Evolutionary conservation across 2,329 filamentous ascomycete species (phyloP), one percentile per base, ranked within the genome.

Genomic region (Cadophora malorum): DNA sequence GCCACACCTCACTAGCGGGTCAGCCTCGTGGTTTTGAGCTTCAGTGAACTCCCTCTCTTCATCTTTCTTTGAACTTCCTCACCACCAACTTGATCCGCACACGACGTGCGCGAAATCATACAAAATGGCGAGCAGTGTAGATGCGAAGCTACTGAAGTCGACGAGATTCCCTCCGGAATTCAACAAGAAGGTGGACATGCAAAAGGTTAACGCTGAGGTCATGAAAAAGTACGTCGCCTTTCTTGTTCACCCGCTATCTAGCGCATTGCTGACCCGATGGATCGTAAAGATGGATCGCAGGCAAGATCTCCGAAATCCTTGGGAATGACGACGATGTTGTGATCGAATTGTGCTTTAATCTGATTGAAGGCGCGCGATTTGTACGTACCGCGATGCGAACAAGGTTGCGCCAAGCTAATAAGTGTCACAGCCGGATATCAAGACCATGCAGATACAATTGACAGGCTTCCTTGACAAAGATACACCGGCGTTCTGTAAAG

Each of bases 151-250:
- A 76, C 83, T 97, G 66, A 92, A 91, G 85, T 90, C 90, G 80
- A 98, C 94, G 66, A 97, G 96, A 78, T 98, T 97, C 72, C 96
- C 96, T 56, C 86, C 90, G 8, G 94, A 97, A 78, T 99, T 98
- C 82, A 95, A 88, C 78, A 90, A 92, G 79, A 97, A 97, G 83
- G 96, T 99, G 72, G 94, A 99, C 83, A 97, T 96, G 88, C 88
- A 90, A 74, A 98, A 98, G 83, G 94, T 99, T 80, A 97, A 99
- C 78, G 85, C 97, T 62, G 93, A 97, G 80, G 92, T 99, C 66
- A 97, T 99, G 89, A 97, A 97, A 86, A 97, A 96, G 92, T 96
- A 78, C 77, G 90, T 81, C 69, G 63, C 60, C 63, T 45, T 56
- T 61, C 63, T 45, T 56, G 70, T 64, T 55, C 56, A 35, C 67